Evolutionary conservation across 768 basidiomycete genomes (phyloP), one percentile per base, ranked within the genome.

Genomic region (Tylopilus plumbeoviolaceoides): DNA sequence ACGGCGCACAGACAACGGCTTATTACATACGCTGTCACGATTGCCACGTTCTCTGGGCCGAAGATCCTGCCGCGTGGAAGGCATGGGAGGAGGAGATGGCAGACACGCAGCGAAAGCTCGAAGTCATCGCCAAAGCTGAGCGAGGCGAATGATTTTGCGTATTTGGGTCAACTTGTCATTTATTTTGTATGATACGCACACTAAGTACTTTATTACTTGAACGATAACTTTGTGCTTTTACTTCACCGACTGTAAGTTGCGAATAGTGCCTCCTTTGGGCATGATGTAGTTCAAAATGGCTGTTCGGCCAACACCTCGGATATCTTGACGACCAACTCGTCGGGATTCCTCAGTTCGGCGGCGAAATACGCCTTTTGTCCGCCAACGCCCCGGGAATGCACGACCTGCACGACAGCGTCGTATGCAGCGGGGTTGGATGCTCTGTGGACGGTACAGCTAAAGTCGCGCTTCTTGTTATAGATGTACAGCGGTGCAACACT

Each of bases 281-380:
- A 23, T 5, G 23, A 23, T 4, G 23, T 1, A 10, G 15, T 28
- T 67, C 53, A 81, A 53, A 82, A 83, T 0, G 80, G 78, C 54
- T 84, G 82, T 56, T 78, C 81, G 1, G 80, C 81, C 49, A 82
- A 62, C 8, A 78, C 70, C 45, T 83, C 79, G 3, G 73, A 73
- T 7, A 76, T 62, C 56, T 81, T 81, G 23, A 84, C 72, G 2
- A 78, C 68, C 44, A 84, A 55, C 58, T 76, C 75, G 44, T 80
- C 69, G 43, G 69, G 66, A 42, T 66, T 73, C 59, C 66, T 73
- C 61, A 84, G 54, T 59, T 80, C 78, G 0, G 81, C 81, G 11
- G 73, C 69, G 47, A 83, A 81, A 60, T 83, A 83, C 0, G 75
- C 82, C 60, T 82, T 83, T 40, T 59, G 58, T 0, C 75, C 74